These are phyloP conservation scores for Macrocystidia cucumis DNA, from an alignment of 1,284 basidiomycete species.

Conservation along the genomic window DNA sequence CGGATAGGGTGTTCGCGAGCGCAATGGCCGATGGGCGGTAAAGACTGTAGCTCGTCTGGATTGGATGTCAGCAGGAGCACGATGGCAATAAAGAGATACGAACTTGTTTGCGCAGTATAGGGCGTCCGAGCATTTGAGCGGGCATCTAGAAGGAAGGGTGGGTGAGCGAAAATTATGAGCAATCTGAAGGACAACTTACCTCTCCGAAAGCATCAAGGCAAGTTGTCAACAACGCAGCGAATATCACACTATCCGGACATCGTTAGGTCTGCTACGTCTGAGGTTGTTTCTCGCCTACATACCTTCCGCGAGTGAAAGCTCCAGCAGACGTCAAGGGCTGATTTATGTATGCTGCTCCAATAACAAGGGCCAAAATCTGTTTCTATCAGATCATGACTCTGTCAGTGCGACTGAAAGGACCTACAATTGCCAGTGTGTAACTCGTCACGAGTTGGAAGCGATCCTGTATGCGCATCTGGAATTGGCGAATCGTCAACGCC, in stretches of 20 bases:
- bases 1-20: conserved; percentile 68
- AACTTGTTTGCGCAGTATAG: conserved; percentile 59
- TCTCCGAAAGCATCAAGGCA: conserved; percentile 77
- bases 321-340: conserved; percentile 70
- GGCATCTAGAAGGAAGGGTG: conserved; percentile 38
- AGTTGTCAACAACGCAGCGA: conserved; percentile 66
- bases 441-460: conserved; percentile 75
- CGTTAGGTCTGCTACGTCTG: neutral
- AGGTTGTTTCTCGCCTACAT: neutral
- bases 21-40: conserved; percentile 74
- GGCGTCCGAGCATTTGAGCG: conserved; percentile 68
- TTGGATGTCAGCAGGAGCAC: conserved; percentile 7
- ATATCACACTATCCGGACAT: conserved; percentile 54
- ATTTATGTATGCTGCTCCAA: conserved; percentile 72
- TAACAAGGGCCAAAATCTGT: conserved; percentile 60
- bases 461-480: conserved; percentile 77
- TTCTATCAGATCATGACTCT: no score
- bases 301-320: conserved; percentile 77
- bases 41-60: conserved; percentile 70
- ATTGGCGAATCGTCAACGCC: conserved; percentile 70
- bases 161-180: neutral
- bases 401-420: no score
- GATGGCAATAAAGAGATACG: conserved; percentile 4
- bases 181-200: conserved; percentile 28
- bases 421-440: conserved; percentile 47